A percentile compares a stretch with the other conserved stretches of the same genome.
phyloP scores from a whole-genome alignment of 441 rosid genomes.

The Mallotus repandus region DNA sequence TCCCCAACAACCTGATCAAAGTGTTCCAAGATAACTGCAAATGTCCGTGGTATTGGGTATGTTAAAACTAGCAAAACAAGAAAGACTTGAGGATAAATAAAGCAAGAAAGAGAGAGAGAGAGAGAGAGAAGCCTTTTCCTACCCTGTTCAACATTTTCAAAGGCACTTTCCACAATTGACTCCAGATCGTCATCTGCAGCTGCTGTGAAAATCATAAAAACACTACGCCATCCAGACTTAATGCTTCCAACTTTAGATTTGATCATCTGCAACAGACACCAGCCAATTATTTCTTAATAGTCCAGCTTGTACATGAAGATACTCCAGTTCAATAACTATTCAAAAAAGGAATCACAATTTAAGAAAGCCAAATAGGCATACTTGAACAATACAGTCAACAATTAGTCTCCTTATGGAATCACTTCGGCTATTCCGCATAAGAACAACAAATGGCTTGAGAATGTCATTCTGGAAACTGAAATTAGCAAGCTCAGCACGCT shows the following conservation, averaged over 20 bases:
- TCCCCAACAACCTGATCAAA: conserved; percentile 99
- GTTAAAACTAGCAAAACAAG: conserved; percentile 7
- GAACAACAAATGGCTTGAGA: conserved; percentile 96
- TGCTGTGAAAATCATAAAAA: conserved; percentile 97
- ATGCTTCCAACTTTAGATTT: conserved; percentile 98
- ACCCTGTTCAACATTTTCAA: conserved; percentile 99
- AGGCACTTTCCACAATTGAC: conserved; percentile 95
- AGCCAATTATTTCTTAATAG: conserved; percentile 16
- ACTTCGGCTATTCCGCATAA: conserved; percentile 92
- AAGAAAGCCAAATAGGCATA: conserved; percentile 35
- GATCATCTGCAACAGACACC: conserved; percentile 72
- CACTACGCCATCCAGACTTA: conserved; percentile 99
- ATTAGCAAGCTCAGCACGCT: conserved; percentile 94
- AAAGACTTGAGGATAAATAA: conserved; percentile 13
- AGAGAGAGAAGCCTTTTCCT: conserved; percentile 20
- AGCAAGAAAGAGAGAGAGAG: neutral
- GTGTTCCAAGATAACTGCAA: conserved; percentile 98
- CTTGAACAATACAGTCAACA: conserved; percentile 99
- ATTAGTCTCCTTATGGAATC: conserved; percentile 89
- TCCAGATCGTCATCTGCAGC: conserved; percentile 96
- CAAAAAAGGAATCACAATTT: neutral
- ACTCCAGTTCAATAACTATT: neutral
- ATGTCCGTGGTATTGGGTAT: conserved; percentile 34
- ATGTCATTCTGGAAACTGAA: conserved; percentile 99
- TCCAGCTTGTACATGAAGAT: neutral